A percentile compares a stretch with the other conserved stretches of the same genome.
Conservation (phyloP, 768 basidiomycete genomes). For the Lentinula raphanica region DNA sequence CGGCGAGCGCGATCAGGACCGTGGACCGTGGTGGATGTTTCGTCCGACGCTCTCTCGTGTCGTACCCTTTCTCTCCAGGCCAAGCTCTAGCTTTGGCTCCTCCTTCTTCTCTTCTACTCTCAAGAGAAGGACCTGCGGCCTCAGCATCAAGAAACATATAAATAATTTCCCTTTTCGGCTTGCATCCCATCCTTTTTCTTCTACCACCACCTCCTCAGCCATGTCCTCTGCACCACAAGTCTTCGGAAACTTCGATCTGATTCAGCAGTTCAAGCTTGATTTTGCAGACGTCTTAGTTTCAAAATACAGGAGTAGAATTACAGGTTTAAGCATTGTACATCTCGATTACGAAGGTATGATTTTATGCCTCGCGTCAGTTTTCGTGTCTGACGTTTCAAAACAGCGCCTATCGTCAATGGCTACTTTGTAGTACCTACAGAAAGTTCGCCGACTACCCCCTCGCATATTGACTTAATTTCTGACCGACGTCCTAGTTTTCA, state of each 20-base stretch:
- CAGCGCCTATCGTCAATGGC: constrained; percentile 85
- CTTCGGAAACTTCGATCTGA: constrained; percentile 79
- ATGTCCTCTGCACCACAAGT: constrained; percentile 31
- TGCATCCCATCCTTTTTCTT: constrained; percentile 6
- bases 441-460: constrained; percentile 44
- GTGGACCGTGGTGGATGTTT: not conserved
- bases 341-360: constrained; percentile 79
- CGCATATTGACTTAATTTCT: not conserved
- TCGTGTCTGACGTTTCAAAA: constrained; percentile 13
- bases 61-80: not conserved
- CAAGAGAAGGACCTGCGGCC: not conserved
- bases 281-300: constrained; percentile 78
- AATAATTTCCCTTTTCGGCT: constrained; percentile 9
- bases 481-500: constrained; percentile 57
- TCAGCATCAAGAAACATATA: not conserved
- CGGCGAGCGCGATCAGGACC: not conserved
- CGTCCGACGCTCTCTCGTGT: not conserved
- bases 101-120: not conserved
- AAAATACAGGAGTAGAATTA: constrained; percentile 84
- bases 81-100: not conserved
- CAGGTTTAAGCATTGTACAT: constrained; percentile 87
- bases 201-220: constrained; percentile 10
- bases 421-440: constrained; percentile 90
- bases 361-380: constrained; percentile 4
- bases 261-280: constrained; percentile 70